Evolutionary conservation across 2,329 filamentous ascomycete genomes (phyloP).

Genomic region (Penicillium sp.): DNA sequence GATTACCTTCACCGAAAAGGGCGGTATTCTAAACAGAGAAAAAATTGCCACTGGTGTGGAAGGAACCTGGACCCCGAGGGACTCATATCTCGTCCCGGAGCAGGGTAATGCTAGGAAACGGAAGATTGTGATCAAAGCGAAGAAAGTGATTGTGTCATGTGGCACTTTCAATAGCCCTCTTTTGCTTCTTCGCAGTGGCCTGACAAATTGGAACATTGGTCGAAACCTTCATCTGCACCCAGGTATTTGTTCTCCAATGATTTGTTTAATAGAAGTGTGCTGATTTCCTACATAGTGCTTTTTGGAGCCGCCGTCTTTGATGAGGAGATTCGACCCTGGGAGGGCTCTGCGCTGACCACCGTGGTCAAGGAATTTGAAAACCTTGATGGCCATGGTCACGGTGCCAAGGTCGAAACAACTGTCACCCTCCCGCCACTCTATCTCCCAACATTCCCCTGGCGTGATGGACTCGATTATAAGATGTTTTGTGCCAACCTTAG

Average conservation of each 20-base stretch:
- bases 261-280: not conserved
- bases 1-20: conserved; percentile 62
- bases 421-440: conserved; percentile 71
- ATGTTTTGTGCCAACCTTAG: conserved; percentile 66
- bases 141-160: conserved; percentile 73
- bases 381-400: conserved; percentile 76
- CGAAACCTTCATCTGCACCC: conserved; percentile 82
- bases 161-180: conserved; percentile 78
- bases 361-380: conserved; percentile 78
- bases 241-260: conserved; percentile 36
- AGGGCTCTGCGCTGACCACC: conserved; percentile 78
- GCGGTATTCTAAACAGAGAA: conserved; percentile 40
- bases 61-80: conserved; percentile 74
- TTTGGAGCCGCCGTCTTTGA: conserved; percentile 61
- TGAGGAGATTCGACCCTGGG: conserved; percentile 70
- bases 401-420: conserved; percentile 75
- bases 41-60: conserved; percentile 67
- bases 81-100: conserved; percentile 60
- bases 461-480: conserved; percentile 69
- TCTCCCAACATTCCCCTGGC: conserved; percentile 66
- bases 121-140: conserved; percentile 71
- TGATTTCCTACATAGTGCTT: not conserved
- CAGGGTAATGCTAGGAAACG: conserved; percentile 55
- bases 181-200: conserved; percentile 72
- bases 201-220: conserved; percentile 80